Evolutionary conservation across 345 rosid genomes (phyloP).

Genomic region (Leavenworthia alabamica): DNA sequence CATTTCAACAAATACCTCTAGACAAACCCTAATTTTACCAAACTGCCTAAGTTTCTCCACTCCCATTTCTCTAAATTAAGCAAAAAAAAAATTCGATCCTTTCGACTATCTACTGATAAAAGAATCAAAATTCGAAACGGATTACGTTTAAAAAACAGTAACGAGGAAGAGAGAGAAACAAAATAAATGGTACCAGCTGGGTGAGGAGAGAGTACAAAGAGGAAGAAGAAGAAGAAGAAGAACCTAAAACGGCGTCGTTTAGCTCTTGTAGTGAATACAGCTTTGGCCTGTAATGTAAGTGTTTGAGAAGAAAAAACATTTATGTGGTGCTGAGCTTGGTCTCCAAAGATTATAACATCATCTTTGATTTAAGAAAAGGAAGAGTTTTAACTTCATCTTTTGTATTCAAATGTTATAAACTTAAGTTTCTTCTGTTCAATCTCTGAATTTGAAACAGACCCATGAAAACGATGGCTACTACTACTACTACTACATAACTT

Average conservation of each 20-base stretch:
- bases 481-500: neutral
- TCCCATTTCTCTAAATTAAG: constrained; percentile 5
- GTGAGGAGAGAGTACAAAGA: neutral
- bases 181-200: neutral
- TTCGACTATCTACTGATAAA: neutral
- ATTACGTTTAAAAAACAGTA: neutral
- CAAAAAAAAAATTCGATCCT: neutral
- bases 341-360: too few relatives aligned
- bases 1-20: constrained; percentile 16
- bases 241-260: constrained; percentile 5
- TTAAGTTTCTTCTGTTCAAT: too few relatives aligned
- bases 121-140: neutral
- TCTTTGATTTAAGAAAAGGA: too few relatives aligned
- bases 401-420: too few relatives aligned
- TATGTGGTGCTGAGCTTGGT: constrained; percentile 1
- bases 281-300: neutral
- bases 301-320: neutral
- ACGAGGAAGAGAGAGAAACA: neutral
- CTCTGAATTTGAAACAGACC: neutral
- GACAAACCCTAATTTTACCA: neutral
- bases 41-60: neutral
- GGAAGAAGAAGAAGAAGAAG: neutral
- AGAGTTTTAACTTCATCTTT: too few relatives aligned
- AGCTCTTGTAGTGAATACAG: neutral
- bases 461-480: neutral